phyloP scores from a whole-genome alignment of 805 yeast genomes.

The Ogataea salicorniae region DNA sequence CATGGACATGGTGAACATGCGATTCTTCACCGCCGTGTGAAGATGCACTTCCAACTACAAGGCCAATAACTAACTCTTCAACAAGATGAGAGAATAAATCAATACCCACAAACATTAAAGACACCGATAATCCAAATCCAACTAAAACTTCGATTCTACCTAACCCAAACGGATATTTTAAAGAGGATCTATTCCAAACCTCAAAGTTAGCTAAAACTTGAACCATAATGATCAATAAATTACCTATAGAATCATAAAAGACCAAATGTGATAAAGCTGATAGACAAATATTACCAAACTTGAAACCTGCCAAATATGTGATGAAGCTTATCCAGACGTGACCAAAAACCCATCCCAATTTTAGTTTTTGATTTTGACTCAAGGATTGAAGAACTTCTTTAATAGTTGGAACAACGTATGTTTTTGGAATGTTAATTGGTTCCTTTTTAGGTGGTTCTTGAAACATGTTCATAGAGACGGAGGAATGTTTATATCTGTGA shows the following conservation, averaged over 20 bases:
- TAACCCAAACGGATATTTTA: slow-evolving; percentile 86
- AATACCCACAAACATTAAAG: slow-evolving; percentile 84
- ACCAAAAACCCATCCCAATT: slow-evolving; percentile 50
- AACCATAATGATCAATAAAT: slow-evolving; percentile 61
- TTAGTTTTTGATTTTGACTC: slow-evolving; percentile 49
- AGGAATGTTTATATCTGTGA: slow-evolving; percentile 91
- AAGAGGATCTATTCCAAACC: slow-evolving; percentile 79
- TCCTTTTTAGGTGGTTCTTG: slow-evolving; percentile 82
- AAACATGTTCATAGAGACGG: slow-evolving; percentile 92
- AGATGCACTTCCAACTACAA: slow-evolving; percentile 29
- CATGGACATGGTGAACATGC: slow-evolving; percentile 28
- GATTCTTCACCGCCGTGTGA: slow-evolving; percentile 15
- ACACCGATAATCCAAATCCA: slow-evolving; percentile 81
- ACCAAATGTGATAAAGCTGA: slow-evolving; percentile 81
- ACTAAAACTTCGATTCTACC: slow-evolving; percentile 86
- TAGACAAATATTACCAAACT: slow-evolving; percentile 52
- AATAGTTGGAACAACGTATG: slow-evolving; percentile 67
- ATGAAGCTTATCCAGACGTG: slow-evolving; percentile 53
- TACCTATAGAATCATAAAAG: slow-evolving; percentile 81
- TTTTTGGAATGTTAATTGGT: slow-evolving; percentile 55
- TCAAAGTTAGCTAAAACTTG: slow-evolving; percentile 86
- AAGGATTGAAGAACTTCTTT: slow-evolving; percentile 60
- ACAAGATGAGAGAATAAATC: slow-evolving; percentile 83
- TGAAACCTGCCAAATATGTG: slow-evolving; percentile 57
- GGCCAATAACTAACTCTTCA: slow-evolving; percentile 59